Percentiles rank a stretch among this genome's conserved stretches.
These are phyloP conservation scores for Mycena olivaceomarginata DNA, from an alignment of 768 basidiomycete species.

Conservation along the genomic window DNA sequence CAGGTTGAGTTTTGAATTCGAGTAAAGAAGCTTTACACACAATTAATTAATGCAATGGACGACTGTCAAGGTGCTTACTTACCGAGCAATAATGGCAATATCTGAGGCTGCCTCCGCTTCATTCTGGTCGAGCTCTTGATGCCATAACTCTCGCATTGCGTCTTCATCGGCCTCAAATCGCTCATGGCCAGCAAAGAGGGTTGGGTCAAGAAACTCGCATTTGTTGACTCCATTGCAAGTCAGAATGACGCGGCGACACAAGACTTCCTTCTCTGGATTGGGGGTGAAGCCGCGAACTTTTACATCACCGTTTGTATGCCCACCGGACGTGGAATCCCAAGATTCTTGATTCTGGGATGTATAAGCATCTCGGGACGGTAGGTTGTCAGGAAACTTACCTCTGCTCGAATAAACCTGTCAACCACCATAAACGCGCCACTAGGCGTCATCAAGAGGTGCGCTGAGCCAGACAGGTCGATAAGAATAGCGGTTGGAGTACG, in stretches of 20 bases:
- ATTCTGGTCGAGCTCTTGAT: conserved; percentile 18
- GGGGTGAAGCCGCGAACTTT: neutral
- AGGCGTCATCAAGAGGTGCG: neutral
- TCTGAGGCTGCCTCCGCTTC: conserved; percentile 29
- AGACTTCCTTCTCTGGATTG: neutral
- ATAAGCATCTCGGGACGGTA: neutral
- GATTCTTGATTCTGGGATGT: conserved; percentile 6
- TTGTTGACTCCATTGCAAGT: conserved; percentile 17
- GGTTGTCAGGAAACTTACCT: neutral
- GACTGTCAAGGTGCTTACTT: too few relatives aligned
- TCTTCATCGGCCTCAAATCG: conserved; percentile 26
- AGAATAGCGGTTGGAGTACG: neutral
- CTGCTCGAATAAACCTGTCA: neutral
- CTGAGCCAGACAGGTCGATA: neutral
- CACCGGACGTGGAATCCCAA: neutral
- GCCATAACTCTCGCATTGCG: neutral
- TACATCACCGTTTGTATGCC: neutral
- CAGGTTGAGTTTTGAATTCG: too few relatives aligned
- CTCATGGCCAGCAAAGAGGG: conserved; percentile 16
- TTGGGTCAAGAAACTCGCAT: conserved; percentile 15
- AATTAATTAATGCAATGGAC: neutral
- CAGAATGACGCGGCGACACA: conserved; percentile 8
- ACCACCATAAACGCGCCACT: neutral
- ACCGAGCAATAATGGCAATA: too few relatives aligned
- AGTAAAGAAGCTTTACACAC: too few relatives aligned